Evolutionary conservation across 345 rosid genomes (phyloP).

Genomic region (Murraya paniculata): DNA sequence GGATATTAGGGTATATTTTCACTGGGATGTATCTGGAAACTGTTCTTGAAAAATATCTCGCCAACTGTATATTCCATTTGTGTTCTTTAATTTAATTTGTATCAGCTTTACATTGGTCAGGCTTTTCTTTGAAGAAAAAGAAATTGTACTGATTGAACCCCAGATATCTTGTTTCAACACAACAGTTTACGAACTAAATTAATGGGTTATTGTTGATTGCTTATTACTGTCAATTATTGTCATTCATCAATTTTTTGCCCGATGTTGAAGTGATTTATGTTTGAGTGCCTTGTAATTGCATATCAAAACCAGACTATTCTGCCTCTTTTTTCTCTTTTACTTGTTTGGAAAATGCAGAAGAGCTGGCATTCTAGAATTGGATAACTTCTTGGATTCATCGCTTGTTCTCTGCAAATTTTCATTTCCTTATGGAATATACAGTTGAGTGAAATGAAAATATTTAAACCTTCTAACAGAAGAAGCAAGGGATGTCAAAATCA

Average conservation of each 20-base stretch:
- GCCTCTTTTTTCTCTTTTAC: neutral
- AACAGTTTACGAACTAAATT: neutral
- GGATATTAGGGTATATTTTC: too few relatives aligned
- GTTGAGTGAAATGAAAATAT: neutral
- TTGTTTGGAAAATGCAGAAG: neutral
- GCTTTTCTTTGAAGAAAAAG: too few relatives aligned
- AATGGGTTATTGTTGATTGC: neutral
- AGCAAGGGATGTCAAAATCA: conserved; percentile 43
- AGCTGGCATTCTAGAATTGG: neutral
- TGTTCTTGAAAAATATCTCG: too few relatives aligned
- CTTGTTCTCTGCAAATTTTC: neutral
- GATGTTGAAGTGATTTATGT: neutral
- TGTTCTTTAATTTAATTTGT: too few relatives aligned
- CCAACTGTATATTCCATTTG: too few relatives aligned
- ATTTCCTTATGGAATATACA: neutral
- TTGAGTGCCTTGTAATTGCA: neutral
- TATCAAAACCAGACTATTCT: neutral
- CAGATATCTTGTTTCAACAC: neutral
- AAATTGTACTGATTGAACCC: neutral
- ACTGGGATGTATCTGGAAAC: too few relatives aligned
- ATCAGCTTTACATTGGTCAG: too few relatives aligned
- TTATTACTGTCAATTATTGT: neutral
- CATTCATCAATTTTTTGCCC: neutral
- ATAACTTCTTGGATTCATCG: neutral
- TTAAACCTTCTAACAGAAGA: conserved; percentile 40